These are phyloP conservation scores for Raffaelea ambrosiae DNA, from an alignment of 2,329 filamentous ascomycete species.

Conservation along the genomic window DNA sequence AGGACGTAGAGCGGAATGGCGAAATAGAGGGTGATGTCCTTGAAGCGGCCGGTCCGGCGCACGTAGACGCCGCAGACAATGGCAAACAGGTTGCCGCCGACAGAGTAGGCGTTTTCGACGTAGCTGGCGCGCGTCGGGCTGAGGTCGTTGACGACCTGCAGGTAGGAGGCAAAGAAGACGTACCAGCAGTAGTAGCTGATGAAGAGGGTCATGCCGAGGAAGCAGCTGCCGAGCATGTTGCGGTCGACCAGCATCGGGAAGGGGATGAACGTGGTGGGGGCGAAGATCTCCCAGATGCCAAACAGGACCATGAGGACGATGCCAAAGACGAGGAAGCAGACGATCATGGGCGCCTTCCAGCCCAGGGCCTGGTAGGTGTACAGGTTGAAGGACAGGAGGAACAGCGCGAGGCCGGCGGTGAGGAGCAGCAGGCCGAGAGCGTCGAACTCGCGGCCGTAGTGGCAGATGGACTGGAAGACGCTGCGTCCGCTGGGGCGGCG, in stretches of 20 bases:
- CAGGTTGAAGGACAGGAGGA: conserved; percentile 58
- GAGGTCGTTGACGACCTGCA: conserved; percentile 42
- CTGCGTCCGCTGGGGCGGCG: neutral
- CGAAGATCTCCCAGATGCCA: conserved; percentile 47
- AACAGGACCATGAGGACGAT: conserved; percentile 41
- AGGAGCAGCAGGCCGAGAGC: conserved; percentile 46
- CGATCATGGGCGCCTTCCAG: conserved; percentile 45
- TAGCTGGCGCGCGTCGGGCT: conserved; percentile 43
- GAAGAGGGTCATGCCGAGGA: conserved; percentile 24
- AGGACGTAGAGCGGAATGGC: conserved; percentile 45
- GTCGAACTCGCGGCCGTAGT: neutral
- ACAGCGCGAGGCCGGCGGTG: conserved; percentile 45
- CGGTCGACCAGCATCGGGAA: conserved; percentile 34
- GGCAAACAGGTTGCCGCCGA: conserved; percentile 1
- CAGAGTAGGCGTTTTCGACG: conserved; percentile 27
- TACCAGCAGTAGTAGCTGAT: conserved; percentile 5
- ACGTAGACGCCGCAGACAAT: conserved; percentile 20
- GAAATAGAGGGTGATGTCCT: conserved; percentile 26
- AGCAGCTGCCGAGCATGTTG: conserved; percentile 43
- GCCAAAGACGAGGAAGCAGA: conserved; percentile 54
- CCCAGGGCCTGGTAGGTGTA: conserved; percentile 34
- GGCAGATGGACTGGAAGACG: neutral
- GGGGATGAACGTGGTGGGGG: conserved; percentile 39
- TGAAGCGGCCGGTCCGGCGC: conserved; percentile 39
- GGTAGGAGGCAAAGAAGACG: conserved; percentile 45